A percentile compares a stretch with the other conserved stretches of the same genome.
Conservation (phyloP, 441 rosid species). For the Erodium trifolium region DNA sequence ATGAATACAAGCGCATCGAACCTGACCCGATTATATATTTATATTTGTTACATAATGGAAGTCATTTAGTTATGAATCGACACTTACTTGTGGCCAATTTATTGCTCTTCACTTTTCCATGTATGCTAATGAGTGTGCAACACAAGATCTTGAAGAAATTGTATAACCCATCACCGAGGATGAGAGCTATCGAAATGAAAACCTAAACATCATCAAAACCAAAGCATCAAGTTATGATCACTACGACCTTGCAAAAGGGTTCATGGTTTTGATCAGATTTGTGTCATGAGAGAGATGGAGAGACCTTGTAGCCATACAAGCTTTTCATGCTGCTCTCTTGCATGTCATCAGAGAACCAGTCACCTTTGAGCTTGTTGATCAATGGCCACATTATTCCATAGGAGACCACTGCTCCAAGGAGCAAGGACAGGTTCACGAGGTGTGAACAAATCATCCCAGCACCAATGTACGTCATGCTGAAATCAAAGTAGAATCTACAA, state of each 20-base stretch:
- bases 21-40: too few relatives aligned
- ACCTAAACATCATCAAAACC: conserved; percentile 36
- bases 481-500: conserved; percentile 83
- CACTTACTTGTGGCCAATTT: conserved; percentile 38
- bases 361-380: conserved; percentile 52
- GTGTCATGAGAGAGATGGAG: background rate
- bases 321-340: conserved; percentile 70
- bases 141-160: conserved; percentile 73
- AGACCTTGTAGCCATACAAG: conserved; percentile 77
- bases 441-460: conserved; percentile 98
- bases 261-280: background rate
- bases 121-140: conserved; percentile 45
- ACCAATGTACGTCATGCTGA: conserved; percentile 76
- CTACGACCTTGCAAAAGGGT: background rate
- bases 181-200: conserved; percentile 71
- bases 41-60: too few relatives aligned
- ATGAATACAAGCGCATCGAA: too few relatives aligned
- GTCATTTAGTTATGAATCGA: background rate
- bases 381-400: conserved; percentile 97
- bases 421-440: conserved; percentile 73
- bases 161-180: conserved; percentile 90
- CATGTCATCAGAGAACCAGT: conserved; percentile 52
- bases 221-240: too few relatives aligned
- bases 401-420: conserved; percentile 74
- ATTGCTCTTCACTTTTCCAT: conserved; percentile 25